Conservation (phyloP, 1,139 yeast genomes). For the Groenewaldozyma auringiensis region DNA sequence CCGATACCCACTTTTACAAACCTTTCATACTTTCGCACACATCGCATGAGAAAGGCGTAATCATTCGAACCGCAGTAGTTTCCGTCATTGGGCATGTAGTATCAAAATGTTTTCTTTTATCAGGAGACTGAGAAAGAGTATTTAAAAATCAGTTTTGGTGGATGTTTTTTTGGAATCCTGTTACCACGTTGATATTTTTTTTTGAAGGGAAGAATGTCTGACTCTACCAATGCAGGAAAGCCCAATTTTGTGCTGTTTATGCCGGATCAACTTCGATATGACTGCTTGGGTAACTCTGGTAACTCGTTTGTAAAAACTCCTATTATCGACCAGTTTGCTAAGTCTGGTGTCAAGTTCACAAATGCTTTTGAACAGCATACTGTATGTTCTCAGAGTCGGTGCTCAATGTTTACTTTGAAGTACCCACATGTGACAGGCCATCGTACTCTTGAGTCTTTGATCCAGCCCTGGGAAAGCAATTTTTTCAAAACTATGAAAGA, state of each 20-base stretch:
- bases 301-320: not conserved
- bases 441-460: not conserved
- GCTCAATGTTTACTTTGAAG: not conserved
- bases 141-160: too few species aligned
- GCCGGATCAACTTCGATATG: conserved; percentile 3
- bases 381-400: not conserved
- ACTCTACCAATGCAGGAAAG: too few species aligned
- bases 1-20: too few species aligned
- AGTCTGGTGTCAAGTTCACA: not conserved
- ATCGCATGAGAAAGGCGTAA: too few species aligned
- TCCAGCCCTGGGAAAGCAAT: not conserved
- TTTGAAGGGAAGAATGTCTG: too few species aligned
- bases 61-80: too few species aligned
- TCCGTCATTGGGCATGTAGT: too few species aligned
- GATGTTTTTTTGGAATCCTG: too few species aligned
- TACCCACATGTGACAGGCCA: not conserved
- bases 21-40: too few species aligned
- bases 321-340: not conserved
- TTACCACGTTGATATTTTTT: too few species aligned
- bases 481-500: not conserved
- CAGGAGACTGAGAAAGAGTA: too few species aligned
- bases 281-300: not conserved
- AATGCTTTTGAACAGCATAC: not conserved
- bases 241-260: not conserved
- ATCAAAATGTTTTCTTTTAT: too few species aligned